phyloP scores from a whole-genome alignment of 345 rosid species.

The Eucalyptus cladocalyx region DNA sequence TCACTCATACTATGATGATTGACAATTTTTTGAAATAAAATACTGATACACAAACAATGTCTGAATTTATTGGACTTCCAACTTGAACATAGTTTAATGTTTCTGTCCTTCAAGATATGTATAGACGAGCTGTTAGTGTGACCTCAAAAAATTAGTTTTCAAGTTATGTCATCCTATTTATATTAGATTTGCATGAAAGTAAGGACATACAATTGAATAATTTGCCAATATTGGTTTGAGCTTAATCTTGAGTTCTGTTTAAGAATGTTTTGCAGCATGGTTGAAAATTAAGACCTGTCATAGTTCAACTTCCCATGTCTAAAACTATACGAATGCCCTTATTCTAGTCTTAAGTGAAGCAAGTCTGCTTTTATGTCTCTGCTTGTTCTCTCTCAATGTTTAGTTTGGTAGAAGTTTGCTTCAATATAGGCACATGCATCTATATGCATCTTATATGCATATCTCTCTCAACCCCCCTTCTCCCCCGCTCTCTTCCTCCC shows the following conservation, averaged over 20 bases:
- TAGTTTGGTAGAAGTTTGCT: not conserved
- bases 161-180: not conserved
- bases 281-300: not conserved
- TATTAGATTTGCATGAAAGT: not conserved
- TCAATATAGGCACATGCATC: not conserved
- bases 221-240: not conserved
- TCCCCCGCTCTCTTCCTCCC: not conserved
- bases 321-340: not conserved
- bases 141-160: not conserved
- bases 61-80: not conserved
- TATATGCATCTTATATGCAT: not conserved
- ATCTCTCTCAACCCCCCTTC: not conserved
- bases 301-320: not conserved
- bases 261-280: not conserved
- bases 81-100: not conserved
- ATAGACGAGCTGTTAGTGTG: not conserved
- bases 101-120: not conserved
- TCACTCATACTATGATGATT: not conserved
- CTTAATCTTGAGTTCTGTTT: not conserved
- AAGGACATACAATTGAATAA: not conserved
- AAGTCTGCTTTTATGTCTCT: not conserved
- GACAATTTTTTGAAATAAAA: not conserved
- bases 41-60: not conserved
- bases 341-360: not conserved
- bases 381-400: not conserved